Conservation (phyloP, 352 stramenopile genomes). For the Lagenidium giganteum region DNA sequence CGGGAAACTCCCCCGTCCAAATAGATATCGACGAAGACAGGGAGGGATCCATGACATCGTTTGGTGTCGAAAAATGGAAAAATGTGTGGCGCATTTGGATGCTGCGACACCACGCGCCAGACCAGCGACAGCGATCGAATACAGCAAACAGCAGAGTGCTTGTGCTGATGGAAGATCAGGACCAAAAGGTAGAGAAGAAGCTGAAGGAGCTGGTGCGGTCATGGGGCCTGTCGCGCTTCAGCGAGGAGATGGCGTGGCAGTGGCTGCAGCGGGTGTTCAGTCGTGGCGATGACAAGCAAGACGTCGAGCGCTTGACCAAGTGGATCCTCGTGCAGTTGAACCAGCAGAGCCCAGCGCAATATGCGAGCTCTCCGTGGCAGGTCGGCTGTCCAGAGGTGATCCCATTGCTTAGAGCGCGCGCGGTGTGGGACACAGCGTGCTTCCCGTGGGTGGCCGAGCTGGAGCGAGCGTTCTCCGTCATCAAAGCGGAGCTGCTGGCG, state of each 20-base stretch:
- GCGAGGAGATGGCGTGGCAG: slow-evolving; percentile 52
- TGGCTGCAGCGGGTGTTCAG: slow-evolving; percentile 43
- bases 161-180: no score
- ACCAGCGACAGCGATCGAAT: no score
- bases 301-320: slow-evolving; percentile 35
- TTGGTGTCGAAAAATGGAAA: no score
- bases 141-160: no score
- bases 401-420: slow-evolving; percentile 29
- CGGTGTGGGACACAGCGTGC: slow-evolving; percentile 41
- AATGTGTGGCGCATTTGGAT: no score
- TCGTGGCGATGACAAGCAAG: slow-evolving; percentile 14
- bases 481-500: slow-evolving; percentile 57
- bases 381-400: slow-evolving; percentile 60
- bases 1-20: no score
- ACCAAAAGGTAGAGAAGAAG: slow-evolving; percentile 22
- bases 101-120: no score
- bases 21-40: no score
- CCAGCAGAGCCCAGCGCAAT: slow-evolving; percentile 14
- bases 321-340: slow-evolving; percentile 79
- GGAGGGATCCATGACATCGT: no score
- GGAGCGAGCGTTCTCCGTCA: slow-evolving; percentile 41
- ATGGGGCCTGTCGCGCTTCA: slow-evolving; percentile 67
- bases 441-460: slow-evolving; percentile 48
- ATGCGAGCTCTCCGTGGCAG: slow-evolving; percentile 45
- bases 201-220: slow-evolving; percentile 38